These are phyloP conservation scores for Plasmodium vinckei DNA, from an alignment of 169 alveolate species.

Conservation along the genomic window DNA sequence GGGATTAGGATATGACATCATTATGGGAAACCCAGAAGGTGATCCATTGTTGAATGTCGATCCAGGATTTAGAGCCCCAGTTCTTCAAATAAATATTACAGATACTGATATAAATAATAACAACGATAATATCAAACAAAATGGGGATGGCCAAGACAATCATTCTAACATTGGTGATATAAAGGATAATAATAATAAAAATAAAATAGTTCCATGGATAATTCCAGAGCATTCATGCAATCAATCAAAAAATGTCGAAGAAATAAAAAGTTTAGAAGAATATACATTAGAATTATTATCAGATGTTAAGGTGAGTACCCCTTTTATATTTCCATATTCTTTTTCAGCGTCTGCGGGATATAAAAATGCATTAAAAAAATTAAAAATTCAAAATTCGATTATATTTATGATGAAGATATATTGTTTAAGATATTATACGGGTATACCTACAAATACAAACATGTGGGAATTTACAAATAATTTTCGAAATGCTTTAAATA, in stretches of 20 bases:
- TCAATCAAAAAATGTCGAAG: conserved; percentile 76
- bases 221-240: conserved; percentile 76
- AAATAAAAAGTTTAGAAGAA: conserved; percentile 77
- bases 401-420: conserved; percentile 87
- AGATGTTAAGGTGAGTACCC: conserved; percentile 86
- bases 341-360: conserved; percentile 89
- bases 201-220: conserved; percentile 50
- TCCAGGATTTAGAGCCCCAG: conserved; percentile 89
- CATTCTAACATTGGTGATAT: neutral
- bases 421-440: conserved; percentile 89
- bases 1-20: conserved; percentile 88
- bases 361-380: conserved; percentile 81
- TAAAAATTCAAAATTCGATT: conserved; percentile 77
- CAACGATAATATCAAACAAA: too few relatives aligned
- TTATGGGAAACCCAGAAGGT: conserved; percentile 90
- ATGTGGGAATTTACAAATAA: conserved; percentile 78
- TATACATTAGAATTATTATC: conserved; percentile 83
- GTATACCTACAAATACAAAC: conserved; percentile 78
- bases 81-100: conserved; percentile 77
- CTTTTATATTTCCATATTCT: conserved; percentile 79
- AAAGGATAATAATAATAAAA: neutral
- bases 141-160: too few relatives aligned
- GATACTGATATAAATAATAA: neutral
- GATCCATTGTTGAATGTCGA: conserved; percentile 88
- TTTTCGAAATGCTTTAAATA: conserved; percentile 77